Evolutionary conservation across 305 asterid genomes (phyloP), one percentile per base, ranked within the genome.

Genomic region (Solanum hybrid): DNA sequence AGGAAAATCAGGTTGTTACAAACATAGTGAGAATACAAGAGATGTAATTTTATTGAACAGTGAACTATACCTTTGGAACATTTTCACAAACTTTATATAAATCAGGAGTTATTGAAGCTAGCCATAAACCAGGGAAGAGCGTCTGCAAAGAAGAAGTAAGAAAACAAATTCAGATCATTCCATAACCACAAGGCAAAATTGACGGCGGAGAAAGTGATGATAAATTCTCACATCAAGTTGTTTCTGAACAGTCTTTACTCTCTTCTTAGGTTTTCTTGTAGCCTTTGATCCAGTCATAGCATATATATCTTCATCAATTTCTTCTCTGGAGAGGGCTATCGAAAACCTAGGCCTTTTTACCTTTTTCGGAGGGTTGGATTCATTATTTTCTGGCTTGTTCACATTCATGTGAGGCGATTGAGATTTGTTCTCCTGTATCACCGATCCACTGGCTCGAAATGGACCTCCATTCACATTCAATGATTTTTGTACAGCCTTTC

Each of bases 281-380:
- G 96, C 96, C 92, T 94, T 96, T 31, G 94, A 92, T 92, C 97
- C 97, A 19, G 96, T 91, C 91, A 95, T 88, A 24, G 95, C 90
- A 88, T 92, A 94, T 7, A 95, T 85, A 92, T 96, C 99, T 92
- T 94, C 98, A 85, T 95, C 99, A 31, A 96, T 96, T 91, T 96
- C 99, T 56, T 93, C 95, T 89, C 91, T 94, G 10, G 95, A 80
- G 29, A 96, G 94, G 2, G 95, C 24, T 22, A 93, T 87, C 15
- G 90, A 69, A 75, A 95, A 88, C 90, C 89, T 93, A 89, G 85
- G 88, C 90, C 90, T 92, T 93, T 92, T 94, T 91, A 91, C 94
- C 88, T 94, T 92, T 93, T 94, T 94, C 92, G 84, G 94, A 40
- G 89, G 91, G 29, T 88, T 31, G 24, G 45, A 40, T 69, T 88